A percentile compares a stretch with the other conserved stretches of the same genome.
These are phyloP conservation scores for Hypoxylon crocopeplum DNA, from an alignment of 495 filamentous ascomycete species.

Conservation along the genomic window DNA sequence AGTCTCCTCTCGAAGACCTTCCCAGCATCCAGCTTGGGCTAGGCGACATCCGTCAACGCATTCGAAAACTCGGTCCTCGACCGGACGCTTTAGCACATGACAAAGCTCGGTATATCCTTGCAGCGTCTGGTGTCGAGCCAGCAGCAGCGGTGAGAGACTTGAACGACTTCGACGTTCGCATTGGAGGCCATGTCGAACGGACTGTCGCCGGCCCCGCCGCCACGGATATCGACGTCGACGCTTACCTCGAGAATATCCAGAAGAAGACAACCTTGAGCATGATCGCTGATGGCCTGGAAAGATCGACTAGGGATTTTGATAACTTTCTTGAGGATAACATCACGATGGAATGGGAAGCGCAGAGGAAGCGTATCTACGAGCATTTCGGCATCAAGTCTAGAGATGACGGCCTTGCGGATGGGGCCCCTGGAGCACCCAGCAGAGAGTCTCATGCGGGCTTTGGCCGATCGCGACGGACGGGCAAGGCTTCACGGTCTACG, in stretches of 20 bases:
- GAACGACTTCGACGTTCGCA: conserved; percentile 58
- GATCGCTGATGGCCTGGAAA: conserved; percentile 84
- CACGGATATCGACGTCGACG: conserved; percentile 78
- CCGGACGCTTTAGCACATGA: conserved; percentile 58
- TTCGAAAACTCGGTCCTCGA: conserved; percentile 73
- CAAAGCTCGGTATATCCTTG: conserved; percentile 86
- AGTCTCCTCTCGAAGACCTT: conserved; percentile 61
- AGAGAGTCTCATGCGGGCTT: conserved; percentile 57
- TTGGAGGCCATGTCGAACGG: conserved; percentile 42
- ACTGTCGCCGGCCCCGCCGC: conserved; percentile 30
- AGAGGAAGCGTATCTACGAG: conserved; percentile 89
- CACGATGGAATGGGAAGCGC: conserved; percentile 92
- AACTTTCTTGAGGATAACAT: conserved; percentile 91
- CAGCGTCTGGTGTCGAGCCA: conserved; percentile 85
- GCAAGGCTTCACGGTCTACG: conserved; percentile 44
- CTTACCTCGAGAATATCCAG: conserved; percentile 81
- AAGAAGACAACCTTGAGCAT: conserved; percentile 90
- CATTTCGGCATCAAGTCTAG: conserved; percentile 88
- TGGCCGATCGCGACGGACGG: conserved; percentile 60
- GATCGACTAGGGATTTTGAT: conserved; percentile 89
- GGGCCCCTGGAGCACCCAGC: conserved; percentile 62
- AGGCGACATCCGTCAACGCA: conserved; percentile 83
- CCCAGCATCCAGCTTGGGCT: conserved; percentile 82
- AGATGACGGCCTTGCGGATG: conserved; percentile 53
- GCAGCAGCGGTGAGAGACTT: conserved; percentile 80